Conservation (phyloP, 2,329 filamentous ascomycete genomes). For the Dothistroma pini region DNA sequence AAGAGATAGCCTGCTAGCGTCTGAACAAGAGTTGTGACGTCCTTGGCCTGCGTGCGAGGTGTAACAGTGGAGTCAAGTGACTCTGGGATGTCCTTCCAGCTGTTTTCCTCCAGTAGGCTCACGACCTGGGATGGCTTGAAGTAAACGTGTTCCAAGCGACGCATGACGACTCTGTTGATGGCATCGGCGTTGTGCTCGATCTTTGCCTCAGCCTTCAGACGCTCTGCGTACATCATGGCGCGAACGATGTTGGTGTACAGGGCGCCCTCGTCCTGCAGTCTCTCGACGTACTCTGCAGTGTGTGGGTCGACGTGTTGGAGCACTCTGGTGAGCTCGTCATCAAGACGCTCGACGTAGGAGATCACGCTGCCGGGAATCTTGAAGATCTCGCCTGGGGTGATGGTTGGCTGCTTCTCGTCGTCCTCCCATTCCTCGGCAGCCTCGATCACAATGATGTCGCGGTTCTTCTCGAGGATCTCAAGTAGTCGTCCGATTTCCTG, state of each 20-base stretch:
- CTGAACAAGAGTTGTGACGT: constrained; percentile 74
- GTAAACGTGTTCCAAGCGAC: constrained; percentile 94
- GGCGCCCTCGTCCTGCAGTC: constrained; percentile 82
- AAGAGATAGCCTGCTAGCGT: constrained; percentile 94
- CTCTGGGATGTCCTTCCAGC: constrained; percentile 75
- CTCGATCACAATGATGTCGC: constrained; percentile 75
- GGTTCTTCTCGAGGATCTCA: constrained; percentile 71
- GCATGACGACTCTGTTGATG: constrained; percentile 88
- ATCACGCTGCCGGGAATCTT: constrained; percentile 91
- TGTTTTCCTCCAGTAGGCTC: constrained; percentile 88
- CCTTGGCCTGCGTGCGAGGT: constrained; percentile 62
- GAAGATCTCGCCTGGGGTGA: constrained; percentile 73
- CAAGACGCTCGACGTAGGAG: constrained; percentile 89
- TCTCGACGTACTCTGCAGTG: constrained; percentile 97
- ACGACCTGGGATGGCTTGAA: constrained; percentile 97
- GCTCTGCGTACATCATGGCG: constrained; percentile 83
- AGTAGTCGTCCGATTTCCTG: constrained; percentile 78
- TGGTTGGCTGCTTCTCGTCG: constrained; percentile 83
- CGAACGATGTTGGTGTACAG: constrained; percentile 93
- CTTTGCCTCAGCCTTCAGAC: constrained; percentile 64
- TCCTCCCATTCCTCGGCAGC: constrained; percentile 98
- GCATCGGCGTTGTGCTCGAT: constrained; percentile 78
- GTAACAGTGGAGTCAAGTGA: constrained; percentile 75
- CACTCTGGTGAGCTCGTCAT: constrained; percentile 96
- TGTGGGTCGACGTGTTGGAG: constrained; percentile 97